phyloP scores from a whole-genome alignment of 176 grass and related monocot genomes.

The Puccinellia tenuiflora region DNA sequence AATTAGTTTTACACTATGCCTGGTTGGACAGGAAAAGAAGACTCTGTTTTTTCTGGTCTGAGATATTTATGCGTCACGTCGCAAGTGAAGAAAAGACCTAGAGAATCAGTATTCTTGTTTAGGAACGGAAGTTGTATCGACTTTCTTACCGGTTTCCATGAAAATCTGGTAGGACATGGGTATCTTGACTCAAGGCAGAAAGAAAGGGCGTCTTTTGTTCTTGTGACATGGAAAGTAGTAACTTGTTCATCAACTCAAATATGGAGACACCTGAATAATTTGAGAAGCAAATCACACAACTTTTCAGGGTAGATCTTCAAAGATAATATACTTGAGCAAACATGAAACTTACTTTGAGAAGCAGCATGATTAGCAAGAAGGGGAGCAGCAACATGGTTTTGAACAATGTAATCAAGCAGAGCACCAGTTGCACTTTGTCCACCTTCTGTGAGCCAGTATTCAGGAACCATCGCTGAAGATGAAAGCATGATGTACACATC shows the following conservation, averaged over 20 bases:
- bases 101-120: neutral
- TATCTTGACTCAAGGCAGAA: constrained; percentile 80
- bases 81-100: neutral
- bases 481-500: constrained; percentile 5
- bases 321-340: neutral
- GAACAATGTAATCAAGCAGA: constrained; percentile 71
- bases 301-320: neutral
- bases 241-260: constrained; percentile 85
- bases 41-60: neutral
- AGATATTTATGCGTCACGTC: neutral
- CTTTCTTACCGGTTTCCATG: constrained; percentile 82
- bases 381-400: constrained; percentile 75
- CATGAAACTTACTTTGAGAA: constrained; percentile 64
- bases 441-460: constrained; percentile 92
- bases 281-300: constrained; percentile 13
- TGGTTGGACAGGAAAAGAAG: neutral
- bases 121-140: neutral
- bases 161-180: constrained; percentile 89
- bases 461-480: constrained; percentile 78
- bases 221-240: constrained; percentile 60
- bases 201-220: constrained; percentile 63
- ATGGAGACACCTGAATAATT: constrained; percentile 65
- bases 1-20: neutral
- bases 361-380: constrained; percentile 81
- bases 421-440: constrained; percentile 98